These are phyloP conservation scores for Medicago lupulina DNA, from an alignment of 306 rosid genomes.

Conservation along the genomic window DNA sequence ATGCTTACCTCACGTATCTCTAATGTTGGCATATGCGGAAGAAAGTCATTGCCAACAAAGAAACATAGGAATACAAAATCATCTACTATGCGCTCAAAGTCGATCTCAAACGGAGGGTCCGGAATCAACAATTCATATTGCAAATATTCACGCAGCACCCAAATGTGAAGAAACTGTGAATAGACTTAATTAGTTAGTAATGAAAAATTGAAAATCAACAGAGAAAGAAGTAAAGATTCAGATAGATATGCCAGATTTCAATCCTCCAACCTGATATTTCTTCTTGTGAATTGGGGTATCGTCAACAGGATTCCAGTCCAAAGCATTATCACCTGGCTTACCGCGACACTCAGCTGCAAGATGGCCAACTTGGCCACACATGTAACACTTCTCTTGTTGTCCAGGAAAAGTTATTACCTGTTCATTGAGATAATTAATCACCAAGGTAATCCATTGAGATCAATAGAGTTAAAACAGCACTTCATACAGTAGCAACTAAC, in stretches of 20 bases:
- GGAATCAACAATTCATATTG: conserved; percentile 79
- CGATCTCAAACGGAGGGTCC: conserved; percentile 75
- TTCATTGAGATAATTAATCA: conserved; percentile 38
- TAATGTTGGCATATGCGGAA: conserved; percentile 96
- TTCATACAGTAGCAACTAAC: conserved; percentile 56
- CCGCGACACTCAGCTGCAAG: conserved; percentile 92
- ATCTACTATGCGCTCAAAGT: conserved; percentile 79
- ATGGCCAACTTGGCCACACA: conserved; percentile 95
- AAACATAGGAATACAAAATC: conserved; percentile 90
- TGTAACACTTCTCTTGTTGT: conserved; percentile 88
- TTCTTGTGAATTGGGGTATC: conserved; percentile 88
- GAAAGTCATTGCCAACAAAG: conserved; percentile 94
- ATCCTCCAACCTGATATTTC: conserved; percentile 86
- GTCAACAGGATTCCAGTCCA: conserved; percentile 66
- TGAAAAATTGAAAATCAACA: conserved; percentile 12
- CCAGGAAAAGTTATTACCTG: conserved; percentile 90
- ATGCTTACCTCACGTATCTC: conserved; percentile 92
- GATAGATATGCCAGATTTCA: conserved; percentile 36
- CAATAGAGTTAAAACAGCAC: conserved; percentile 37
- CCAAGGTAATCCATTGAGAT: conserved; percentile 43
- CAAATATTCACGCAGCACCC: conserved; percentile 92
- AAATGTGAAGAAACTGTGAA: conserved; percentile 79
- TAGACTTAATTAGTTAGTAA: conserved; percentile 34
- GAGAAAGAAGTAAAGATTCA: conserved; percentile 34
- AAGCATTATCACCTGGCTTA: conserved; percentile 59